Percentiles rank a stretch among this genome's conserved stretches.
Evolutionary conservation across 2,329 filamentous ascomycete species (phyloP).

Genomic region (Exophiala sp.): DNA sequence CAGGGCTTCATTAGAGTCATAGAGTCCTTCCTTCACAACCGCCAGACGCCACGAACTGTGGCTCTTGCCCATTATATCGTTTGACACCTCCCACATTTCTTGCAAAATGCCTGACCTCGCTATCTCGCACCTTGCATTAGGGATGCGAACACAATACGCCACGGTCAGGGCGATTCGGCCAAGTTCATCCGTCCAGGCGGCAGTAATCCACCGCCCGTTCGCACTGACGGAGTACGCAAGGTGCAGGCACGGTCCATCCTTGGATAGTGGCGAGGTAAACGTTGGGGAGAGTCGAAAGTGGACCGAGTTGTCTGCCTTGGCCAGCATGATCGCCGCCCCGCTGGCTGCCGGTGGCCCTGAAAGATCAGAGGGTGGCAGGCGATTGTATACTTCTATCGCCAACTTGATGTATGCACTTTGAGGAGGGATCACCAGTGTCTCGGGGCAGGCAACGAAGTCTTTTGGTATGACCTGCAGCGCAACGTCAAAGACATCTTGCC

Average conservation of each 20-base stretch:
- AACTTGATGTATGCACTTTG: slow-evolving; percentile 45
- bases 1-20: slow-evolving; percentile 49
- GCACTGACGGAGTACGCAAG: slow-evolving; percentile 52
- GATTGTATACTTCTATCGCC: slow-evolving; percentile 54
- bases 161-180: slow-evolving; percentile 50
- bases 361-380: slow-evolving; percentile 45
- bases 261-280: slow-evolving; percentile 49
- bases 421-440: slow-evolving; percentile 48
- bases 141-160: slow-evolving; percentile 47
- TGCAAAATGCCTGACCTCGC: slow-evolving; percentile 46
- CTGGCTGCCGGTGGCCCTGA: slow-evolving; percentile 36
- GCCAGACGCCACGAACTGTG: slow-evolving; percentile 52
- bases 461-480: slow-evolving; percentile 55
- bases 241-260: slow-evolving; percentile 54
- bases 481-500: slow-evolving; percentile 40
- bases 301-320: slow-evolving; percentile 46
- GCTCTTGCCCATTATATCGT: slow-evolving; percentile 49
- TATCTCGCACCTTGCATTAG: slow-evolving; percentile 24
- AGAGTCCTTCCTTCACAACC: slow-evolving; percentile 48
- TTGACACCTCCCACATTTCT: slow-evolving; percentile 54
- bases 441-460: slow-evolving; percentile 48
- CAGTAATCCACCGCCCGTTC: slow-evolving; percentile 54
- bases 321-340: slow-evolving; percentile 51
- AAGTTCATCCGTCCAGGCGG: slow-evolving; percentile 54
- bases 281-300: slow-evolving; percentile 50